phyloP scores from a whole-genome alignment of 306 rosid genomes.

The Psophocarpus tetragonolobus region DNA sequence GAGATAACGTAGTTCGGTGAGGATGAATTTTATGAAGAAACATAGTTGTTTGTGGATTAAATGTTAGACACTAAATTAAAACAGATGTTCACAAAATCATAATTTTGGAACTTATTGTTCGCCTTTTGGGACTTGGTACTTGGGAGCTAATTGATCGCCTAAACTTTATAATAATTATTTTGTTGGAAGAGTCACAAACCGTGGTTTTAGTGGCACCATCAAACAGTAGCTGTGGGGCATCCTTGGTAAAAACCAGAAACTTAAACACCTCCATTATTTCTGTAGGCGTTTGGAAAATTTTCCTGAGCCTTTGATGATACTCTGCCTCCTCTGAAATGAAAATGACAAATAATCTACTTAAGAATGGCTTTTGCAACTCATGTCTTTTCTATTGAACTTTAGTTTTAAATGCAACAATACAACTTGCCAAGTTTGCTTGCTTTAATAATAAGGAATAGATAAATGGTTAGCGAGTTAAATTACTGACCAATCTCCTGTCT shows the following conservation, averaged over 20 bases:
- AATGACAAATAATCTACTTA: neutral
- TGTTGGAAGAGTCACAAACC: conserved; percentile 14
- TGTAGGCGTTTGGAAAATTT: conserved; percentile 41
- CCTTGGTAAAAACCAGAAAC: conserved; percentile 37
- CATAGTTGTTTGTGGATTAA: neutral
- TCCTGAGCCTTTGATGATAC: conserved; percentile 16
- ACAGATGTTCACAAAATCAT: neutral
- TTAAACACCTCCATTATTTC: conserved; percentile 46
- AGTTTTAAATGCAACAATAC: neutral
- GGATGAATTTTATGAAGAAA: neutral
- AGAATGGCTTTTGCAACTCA: neutral
- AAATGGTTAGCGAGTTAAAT: neutral
- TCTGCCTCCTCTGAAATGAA: conserved; percentile 34
- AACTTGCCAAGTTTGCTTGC: neutral
- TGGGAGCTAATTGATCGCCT: neutral
- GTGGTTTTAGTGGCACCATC: conserved; percentile 55
- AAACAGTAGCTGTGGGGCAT: conserved; percentile 41
- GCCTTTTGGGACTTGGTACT: too few species aligned
- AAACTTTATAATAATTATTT: neutral
- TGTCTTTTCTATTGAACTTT: neutral
- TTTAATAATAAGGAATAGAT: neutral
- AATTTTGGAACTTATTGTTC: neutral
- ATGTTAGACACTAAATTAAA: neutral
- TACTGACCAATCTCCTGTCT: conserved; percentile 51
- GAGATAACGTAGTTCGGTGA: neutral